A percentile compares a stretch with the other conserved stretches of the same genome.
phyloP scores from a whole-genome alignment of 129 eudicot genomes.

The Arctium minus region DNA sequence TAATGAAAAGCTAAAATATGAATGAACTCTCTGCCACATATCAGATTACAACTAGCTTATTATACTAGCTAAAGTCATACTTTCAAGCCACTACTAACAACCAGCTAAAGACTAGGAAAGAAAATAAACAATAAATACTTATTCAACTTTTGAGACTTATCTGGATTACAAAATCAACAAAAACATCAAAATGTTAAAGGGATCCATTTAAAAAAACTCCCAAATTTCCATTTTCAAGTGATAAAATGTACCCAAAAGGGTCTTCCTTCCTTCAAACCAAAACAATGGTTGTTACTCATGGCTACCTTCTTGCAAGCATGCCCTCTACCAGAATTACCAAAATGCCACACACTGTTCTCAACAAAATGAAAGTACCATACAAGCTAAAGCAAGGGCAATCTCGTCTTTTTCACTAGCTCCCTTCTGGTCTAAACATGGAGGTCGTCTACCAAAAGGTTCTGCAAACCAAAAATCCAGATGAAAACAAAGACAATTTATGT shows the following conservation, averaged over 20 bases:
- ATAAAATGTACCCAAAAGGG: neutral
- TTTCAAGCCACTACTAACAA: too few relatives aligned
- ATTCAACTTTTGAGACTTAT: too few relatives aligned
- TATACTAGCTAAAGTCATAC: too few relatives aligned
- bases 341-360: constrained; percentile 37
- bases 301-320: constrained; percentile 26
- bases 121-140: too few relatives aligned
- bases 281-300: constrained; percentile 32
- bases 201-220: neutral
- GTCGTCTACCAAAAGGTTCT: constrained; percentile 58
- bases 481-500: too few relatives aligned
- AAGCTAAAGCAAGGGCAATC: constrained; percentile 71
- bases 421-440: constrained; percentile 83
- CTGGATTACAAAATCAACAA: too few relatives aligned
- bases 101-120: too few relatives aligned
- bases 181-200: neutral
- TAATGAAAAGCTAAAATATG: too few relatives aligned
- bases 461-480: constrained; percentile 2
- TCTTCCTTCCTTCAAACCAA: neutral
- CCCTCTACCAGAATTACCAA: constrained; percentile 23
- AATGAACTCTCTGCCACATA: too few relatives aligned
- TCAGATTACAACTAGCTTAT: too few relatives aligned
- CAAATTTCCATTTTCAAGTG: neutral
- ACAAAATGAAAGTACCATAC: constrained; percentile 51
- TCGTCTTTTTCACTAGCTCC: constrained; percentile 78